These are phyloP conservation scores for Porcisia hertigi DNA, from an alignment of 208 protist species.

Conservation along the genomic window DNA sequence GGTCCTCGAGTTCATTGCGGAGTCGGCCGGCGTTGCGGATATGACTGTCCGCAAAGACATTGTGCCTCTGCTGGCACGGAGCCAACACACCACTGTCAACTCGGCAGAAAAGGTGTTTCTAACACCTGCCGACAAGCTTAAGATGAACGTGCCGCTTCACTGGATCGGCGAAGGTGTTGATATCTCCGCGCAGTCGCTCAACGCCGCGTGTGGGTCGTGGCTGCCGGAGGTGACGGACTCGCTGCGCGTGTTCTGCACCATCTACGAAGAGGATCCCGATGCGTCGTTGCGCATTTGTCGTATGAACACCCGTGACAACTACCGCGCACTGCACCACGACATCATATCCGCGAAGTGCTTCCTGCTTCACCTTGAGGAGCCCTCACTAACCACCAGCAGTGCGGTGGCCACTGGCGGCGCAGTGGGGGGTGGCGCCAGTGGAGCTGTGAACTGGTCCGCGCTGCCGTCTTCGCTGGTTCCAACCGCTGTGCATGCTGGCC, in stretches of 20 bases:
- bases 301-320: constrained; percentile 73
- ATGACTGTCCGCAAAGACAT: constrained; percentile 36
- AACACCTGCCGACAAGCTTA: constrained; percentile 58
- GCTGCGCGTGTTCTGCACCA: constrained; percentile 74
- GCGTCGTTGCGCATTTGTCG: constrained; percentile 48
- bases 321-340: constrained; percentile 61
- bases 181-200: constrained; percentile 53
- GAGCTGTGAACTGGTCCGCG: not conserved
- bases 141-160: constrained; percentile 59
- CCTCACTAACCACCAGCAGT: not conserved
- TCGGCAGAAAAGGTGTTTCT: constrained; percentile 38
- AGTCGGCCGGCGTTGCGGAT: constrained; percentile 42
- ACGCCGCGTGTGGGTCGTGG: constrained; percentile 35
- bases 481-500: not conserved
- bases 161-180: constrained; percentile 53
- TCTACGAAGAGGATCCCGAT: constrained; percentile 67
- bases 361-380: constrained; percentile 39
- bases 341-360: constrained; percentile 69
- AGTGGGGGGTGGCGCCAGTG: not conserved
- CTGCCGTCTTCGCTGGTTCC: constrained; percentile 14
- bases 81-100: constrained; percentile 76
- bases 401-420: constrained; percentile 1
- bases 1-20: constrained; percentile 73
- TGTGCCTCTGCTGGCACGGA: constrained; percentile 65
- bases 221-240: constrained; percentile 62